Evolutionary conservation across 148 eudicot species (phyloP).

Genomic region (Pouteria glomerata): DNA sequence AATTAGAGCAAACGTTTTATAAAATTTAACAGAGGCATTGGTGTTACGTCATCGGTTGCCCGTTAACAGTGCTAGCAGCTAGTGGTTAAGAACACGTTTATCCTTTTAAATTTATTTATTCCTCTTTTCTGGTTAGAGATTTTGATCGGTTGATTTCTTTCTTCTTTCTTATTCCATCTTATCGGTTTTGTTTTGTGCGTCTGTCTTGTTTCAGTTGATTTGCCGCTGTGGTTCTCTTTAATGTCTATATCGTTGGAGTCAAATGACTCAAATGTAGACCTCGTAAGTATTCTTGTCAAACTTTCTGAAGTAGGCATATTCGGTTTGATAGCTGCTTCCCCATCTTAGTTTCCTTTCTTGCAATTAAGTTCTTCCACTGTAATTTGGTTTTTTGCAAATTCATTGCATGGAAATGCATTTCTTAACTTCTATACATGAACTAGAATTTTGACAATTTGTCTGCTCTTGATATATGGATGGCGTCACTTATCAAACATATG

Average conservation of each 20-base stretch:
- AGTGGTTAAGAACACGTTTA: no score
- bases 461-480: not conserved
- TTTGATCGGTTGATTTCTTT: not conserved
- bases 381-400: no score
- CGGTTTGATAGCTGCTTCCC: not conserved
- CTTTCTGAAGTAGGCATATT: not conserved
- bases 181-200: not conserved
- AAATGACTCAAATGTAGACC: slow-evolving; percentile 62
- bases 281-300: slow-evolving; percentile 57
- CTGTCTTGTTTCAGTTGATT: slow-evolving; percentile 64
- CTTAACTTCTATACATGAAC: no score
- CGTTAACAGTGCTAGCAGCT: no score
- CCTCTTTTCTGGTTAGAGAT: no score
- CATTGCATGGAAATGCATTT: not conserved
- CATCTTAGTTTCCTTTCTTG: no score
- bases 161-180: slow-evolving; percentile 1
- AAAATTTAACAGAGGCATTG: no score
- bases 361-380: no score
- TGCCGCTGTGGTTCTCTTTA: slow-evolving; percentile 87
- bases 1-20: not conserved
- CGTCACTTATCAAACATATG: no score
- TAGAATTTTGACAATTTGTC: not conserved
- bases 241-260: slow-evolving; percentile 70
- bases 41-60: no score
- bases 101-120: not conserved